A percentile compares a stretch with the other conserved stretches of the same genome.
These are phyloP conservation scores for Candida awuae DNA, from an alignment of 805 yeast genomes.

Conservation along the genomic window DNA sequence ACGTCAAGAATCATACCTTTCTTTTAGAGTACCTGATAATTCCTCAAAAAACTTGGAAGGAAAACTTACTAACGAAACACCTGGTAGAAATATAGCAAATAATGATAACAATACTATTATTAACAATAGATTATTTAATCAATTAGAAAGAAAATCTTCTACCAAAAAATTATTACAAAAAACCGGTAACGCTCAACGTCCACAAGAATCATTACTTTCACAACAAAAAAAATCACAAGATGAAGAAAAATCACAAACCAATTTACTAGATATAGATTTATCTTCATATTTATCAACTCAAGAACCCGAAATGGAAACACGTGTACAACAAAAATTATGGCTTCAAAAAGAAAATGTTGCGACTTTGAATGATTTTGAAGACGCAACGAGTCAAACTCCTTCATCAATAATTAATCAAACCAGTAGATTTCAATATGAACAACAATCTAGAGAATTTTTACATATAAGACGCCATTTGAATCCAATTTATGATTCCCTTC, in stretches of 20 bases:
- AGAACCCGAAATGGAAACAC: conserved; percentile 41
- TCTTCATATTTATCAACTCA: conserved; percentile 28
- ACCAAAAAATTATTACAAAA: not conserved
- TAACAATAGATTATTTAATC: too few species aligned
- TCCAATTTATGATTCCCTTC: conserved; percentile 59
- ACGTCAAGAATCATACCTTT: conserved; percentile 17
- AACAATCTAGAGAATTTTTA: conserved; percentile 64
- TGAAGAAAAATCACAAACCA: not conserved
- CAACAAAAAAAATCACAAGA: conserved; percentile 4
- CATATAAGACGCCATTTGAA: conserved; percentile 62
- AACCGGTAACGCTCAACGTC: not conserved
- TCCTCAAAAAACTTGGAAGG: not conserved
- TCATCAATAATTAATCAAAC: conserved; percentile 29
- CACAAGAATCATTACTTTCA: conserved; percentile 3
- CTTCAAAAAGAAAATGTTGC: conserved; percentile 59
- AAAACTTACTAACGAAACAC: not conserved
- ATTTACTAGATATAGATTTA: conserved; percentile 10
- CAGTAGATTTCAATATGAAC: conserved; percentile 68
- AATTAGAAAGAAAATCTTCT: not conserved
- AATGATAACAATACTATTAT: not conserved
- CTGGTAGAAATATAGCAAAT: conserved; percentile 1
- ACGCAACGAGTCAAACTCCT: conserved; percentile 19
- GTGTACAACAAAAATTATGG: conserved; percentile 84
- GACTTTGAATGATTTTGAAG: conserved; percentile 49
- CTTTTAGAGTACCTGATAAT: conserved; percentile 10